phyloP scores from a whole-genome alignment of 805 yeast species.

The Candida nemodendra region DNA sequence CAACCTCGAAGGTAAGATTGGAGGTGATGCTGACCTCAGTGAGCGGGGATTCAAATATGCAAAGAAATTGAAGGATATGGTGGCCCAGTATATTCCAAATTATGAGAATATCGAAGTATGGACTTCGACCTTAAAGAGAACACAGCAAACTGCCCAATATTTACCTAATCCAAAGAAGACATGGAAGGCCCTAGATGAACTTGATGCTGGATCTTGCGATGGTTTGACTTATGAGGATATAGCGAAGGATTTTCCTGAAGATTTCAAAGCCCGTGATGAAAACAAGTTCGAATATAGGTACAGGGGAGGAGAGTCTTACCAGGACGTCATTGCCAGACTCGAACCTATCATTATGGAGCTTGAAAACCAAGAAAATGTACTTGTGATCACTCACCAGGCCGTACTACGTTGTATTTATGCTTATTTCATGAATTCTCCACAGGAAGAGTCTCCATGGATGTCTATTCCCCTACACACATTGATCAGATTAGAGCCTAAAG shows the following conservation, averaged over 20 bases:
- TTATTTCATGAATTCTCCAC: constrained; percentile 97
- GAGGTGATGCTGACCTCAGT: constrained; percentile 88
- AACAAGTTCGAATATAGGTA: constrained; percentile 94
- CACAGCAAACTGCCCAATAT: constrained; percentile 86
- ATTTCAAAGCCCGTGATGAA: constrained; percentile 92
- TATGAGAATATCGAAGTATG: constrained; percentile 78
- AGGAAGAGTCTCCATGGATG: constrained; percentile 98
- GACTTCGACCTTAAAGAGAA: constrained; percentile 90
- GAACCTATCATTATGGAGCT: constrained; percentile 99
- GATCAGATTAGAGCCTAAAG: constrained; percentile 92
- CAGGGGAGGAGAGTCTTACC: constrained; percentile 95
- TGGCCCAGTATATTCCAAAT: constrained; percentile 60
- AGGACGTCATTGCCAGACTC: constrained; percentile 90
- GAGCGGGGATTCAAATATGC: constrained; percentile 86
- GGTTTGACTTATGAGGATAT: constrained; percentile 96
- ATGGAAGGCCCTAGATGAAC: constrained; percentile 97
- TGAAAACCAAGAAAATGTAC: constrained; percentile 93
- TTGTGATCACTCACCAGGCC: constrained; percentile 97
- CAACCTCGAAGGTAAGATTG: constrained; percentile 91
- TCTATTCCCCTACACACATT: constrained; percentile 94
- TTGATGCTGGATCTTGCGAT: constrained; percentile 97
- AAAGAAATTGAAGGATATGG: constrained; percentile 72
- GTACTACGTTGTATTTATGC: constrained; percentile 95
- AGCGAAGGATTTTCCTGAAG: constrained; percentile 82
- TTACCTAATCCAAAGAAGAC: constrained; percentile 79